Base-by-base conservation (phyloP, 805 yeast species). In the Tetrapisispora nanseiensis region DNA sequence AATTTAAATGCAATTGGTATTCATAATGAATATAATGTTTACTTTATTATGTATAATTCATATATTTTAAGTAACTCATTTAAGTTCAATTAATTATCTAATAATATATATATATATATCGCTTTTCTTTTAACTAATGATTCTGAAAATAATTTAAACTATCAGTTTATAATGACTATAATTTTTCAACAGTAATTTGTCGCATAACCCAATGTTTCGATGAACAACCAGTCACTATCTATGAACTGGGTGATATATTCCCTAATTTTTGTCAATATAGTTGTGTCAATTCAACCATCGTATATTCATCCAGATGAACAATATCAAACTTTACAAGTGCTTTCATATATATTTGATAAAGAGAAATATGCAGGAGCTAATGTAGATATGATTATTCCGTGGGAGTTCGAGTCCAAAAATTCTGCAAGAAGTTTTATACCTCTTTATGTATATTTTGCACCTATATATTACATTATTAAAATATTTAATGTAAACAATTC, bases 271-370 rank as follows among this genome's bases (percentile, higher is more conserved):
- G 7, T 39, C 8, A 13, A 8, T 13, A 18, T 34, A 8, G 7
- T 40, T 13, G 12, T 33, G 9, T 13, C 37, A 6, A 28, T 12
- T 9, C 40, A 36, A 35, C 72, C 82, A 24, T 85, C 96, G 0
- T 92, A 94, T 57, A 79, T 92, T 37, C 99, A 94, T 51, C 99
- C 99, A 0, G 99, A 92, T 68, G 99, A 92, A 65, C 96, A 89
- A 59, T 85, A 86, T 59, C 99, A 94, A 59, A 75, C 80, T n/a
- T 74, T 94, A 37, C 94, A 87, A 58, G 81, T 82, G 0, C 55
- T 90, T 20, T 45, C 48, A 8, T 39, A 34, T 3, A 31, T 29
- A 6, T 37, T 37, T 12, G 12, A 23, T 16, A 22, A 29, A 20
- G 31, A 29, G 16, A 29, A 21, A 13, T 29, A 22, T 12, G 3